Conservation (phyloP, 352 stramenopile species). For the Thalassiosira hispida region DNA sequence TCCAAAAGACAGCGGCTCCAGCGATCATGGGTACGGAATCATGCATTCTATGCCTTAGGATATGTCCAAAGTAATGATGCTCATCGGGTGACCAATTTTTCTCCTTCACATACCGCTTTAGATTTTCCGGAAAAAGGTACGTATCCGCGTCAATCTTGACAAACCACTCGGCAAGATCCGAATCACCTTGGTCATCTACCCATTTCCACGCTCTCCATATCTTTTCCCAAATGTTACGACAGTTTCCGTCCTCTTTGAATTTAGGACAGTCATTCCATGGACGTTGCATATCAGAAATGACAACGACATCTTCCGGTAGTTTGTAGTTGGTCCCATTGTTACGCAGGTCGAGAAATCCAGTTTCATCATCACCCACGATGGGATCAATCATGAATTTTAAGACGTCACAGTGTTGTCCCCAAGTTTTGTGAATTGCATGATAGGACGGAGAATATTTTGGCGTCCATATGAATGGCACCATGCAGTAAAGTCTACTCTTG, state of each 20-base stretch:
- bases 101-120: conserved; percentile 35
- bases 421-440: conserved; percentile 39
- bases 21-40: conserved; percentile 26
- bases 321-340: conserved; percentile 9
- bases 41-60: conserved; percentile 31
- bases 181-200: conserved; percentile 40
- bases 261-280: conserved; percentile 39
- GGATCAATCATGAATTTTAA: conserved; percentile 54
- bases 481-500: conserved; percentile 48
- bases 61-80: conserved; percentile 57
- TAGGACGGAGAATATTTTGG: conserved; percentile 30
- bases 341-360: conserved; percentile 35
- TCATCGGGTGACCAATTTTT: conserved; percentile 33
- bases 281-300: conserved; percentile 30
- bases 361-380: conserved; percentile 32
- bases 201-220: conserved; percentile 47
- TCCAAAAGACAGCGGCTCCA: conserved; percentile 46
- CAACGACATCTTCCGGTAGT: conserved; percentile 41
- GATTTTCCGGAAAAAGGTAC: conserved; percentile 49
- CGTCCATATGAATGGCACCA: conserved; percentile 51
- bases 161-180: conserved; percentile 45
- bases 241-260: conserved; percentile 6
- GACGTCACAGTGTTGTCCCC: conserved; percentile 41
- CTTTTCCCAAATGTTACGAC: conserved; percentile 55
- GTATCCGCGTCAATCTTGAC: conserved; percentile 51